Base-by-base conservation (phyloP, 1,284 basidiomycete species). In the Sporisorium scitamineum region DNA sequence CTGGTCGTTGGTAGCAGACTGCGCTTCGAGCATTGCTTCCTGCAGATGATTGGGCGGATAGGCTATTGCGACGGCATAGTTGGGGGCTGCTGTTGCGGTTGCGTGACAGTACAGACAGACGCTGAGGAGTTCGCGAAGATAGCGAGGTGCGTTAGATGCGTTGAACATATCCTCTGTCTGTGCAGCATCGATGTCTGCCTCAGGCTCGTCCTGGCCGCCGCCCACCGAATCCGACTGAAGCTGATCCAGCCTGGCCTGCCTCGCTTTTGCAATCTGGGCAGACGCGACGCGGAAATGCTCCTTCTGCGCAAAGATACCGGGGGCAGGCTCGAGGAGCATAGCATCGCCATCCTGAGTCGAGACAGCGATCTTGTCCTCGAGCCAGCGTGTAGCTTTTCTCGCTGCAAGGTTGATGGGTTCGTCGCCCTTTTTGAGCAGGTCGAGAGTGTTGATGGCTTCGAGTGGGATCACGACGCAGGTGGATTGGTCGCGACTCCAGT, bases 401-500 rank as follows among this genome's bases (percentile, higher is more conserved):
- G 94, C 94, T 16, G 92, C 91, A 77, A 92, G 90, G 0, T 94
- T 93, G 22, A 94, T 89, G 0, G 89, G 86, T 34, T 89, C 91
- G 0, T 90, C 90, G 1, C 94, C 94, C 85, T 95, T 96, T 88
- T 97, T 97, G 78, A 96, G 90, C 6, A 95, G 87, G 85, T 97
- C 94, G n/a, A 97, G 89, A 0, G 94, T 96, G 82, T 94, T 94
- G 32, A 96, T 89, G 6, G 92, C 94, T 89, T 96, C 94, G 24
- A 93, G 89, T 1, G 94, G 94, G 42, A 97, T 88, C 63, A 97
- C 89, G 61, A 95, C 83, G 61, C 92, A 84, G 86, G 93, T 90
- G 76, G 90, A 86, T 32, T 90, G 87, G 2, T 90, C 90, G 1
- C 92, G 90, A 81, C 90, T 87, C 89, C 94, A 93, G 59, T 90